These are phyloP conservation scores for Leccinum brunneo-olivaceum DNA, from an alignment of 1,284 basidiomycete genomes.

Conservation along the genomic window DNA sequence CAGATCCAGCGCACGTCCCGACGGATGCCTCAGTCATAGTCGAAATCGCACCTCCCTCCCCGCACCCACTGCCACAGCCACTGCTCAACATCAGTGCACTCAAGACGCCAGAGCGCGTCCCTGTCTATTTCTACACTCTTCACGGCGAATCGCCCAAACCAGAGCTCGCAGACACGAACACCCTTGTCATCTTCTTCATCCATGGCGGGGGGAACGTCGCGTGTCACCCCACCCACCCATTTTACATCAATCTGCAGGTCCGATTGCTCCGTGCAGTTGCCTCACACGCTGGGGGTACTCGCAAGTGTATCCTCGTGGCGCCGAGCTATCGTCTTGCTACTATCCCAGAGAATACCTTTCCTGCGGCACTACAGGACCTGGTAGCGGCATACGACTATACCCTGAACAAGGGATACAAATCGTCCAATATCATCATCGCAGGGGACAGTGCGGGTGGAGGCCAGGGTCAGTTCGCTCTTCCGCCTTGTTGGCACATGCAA, in stretches of 20 bases:
- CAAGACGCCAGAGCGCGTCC: constrained; percentile 16
- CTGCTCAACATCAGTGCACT: constrained; percentile 3
- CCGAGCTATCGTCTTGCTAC: constrained; percentile 24
- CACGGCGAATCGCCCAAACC: neutral
- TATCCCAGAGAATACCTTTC: constrained; percentile 19
- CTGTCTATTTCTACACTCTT: constrained; percentile 13
- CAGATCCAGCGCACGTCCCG: constrained; percentile 4
- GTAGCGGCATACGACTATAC: constrained; percentile 13
- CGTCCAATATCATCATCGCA: constrained; percentile 2
- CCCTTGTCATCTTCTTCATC: neutral
- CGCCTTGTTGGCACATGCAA: neutral
- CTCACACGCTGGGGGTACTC: neutral
- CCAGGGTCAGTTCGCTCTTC: neutral
- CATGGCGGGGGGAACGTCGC: constrained; percentile 20
- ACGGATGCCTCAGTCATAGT: constrained; percentile 5
- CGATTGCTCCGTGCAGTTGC: neutral
- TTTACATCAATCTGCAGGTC: neutral
- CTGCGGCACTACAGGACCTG: constrained; percentile 20
- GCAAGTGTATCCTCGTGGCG: constrained; percentile 13
- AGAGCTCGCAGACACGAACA: neutral
- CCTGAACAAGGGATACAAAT: constrained; percentile 1
- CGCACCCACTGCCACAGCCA: constrained; percentile 7
- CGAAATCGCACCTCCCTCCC: constrained; percentile 9
- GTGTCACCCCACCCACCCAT: neutral
- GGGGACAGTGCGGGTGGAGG: constrained; percentile 19